A percentile compares a stretch with the other conserved stretches of the same genome.
Evolutionary conservation across 2,329 filamentous ascomycete genomes (phyloP).

Genomic region (Aureobasidium melanogenum): DNA sequence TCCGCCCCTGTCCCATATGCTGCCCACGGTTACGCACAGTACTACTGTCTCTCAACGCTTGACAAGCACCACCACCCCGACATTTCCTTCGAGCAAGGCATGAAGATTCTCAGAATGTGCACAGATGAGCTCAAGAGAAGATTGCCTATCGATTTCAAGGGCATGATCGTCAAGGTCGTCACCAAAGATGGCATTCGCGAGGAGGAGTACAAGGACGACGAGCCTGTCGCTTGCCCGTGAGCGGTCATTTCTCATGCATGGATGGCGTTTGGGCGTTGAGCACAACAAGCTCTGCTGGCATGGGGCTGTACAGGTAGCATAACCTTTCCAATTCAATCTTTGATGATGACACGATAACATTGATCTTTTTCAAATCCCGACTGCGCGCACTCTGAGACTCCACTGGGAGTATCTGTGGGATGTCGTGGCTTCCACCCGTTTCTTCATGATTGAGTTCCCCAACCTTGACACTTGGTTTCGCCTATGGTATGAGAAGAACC

Average conservation of each 20-base stretch:
- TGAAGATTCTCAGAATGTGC: constrained; percentile 90
- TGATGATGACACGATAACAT: constrained; percentile 7
- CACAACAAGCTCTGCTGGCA: constrained; percentile 3
- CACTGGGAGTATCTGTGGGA: neutral
- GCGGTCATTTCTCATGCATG: constrained; percentile 2
- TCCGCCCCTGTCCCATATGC: constrained; percentile 86
- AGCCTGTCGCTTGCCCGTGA: constrained; percentile 13
- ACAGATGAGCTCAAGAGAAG: constrained; percentile 94
- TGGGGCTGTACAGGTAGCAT: constrained; percentile 11
- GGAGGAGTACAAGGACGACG: constrained; percentile 67
- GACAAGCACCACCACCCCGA: constrained; percentile 98
- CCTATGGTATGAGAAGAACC: neutral
- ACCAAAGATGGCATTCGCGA: constrained; percentile 88
- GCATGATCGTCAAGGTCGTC: constrained; percentile 77
- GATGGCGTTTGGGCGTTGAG: constrained; percentile 11
- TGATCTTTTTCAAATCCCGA: too few species aligned
- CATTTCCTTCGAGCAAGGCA: constrained; percentile 77
- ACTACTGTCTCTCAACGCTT: constrained; percentile 95
- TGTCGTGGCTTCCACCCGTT: neutral
- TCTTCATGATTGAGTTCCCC: neutral
- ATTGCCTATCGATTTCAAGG: constrained; percentile 98
- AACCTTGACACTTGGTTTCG: neutral
- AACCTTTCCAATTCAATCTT: constrained; percentile 8
- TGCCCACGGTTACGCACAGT: constrained; percentile 97
- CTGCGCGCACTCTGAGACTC: neutral